These are phyloP conservation scores for Spathaspora boniae DNA, from an alignment of 805 yeast species.

Conservation along the genomic window DNA sequence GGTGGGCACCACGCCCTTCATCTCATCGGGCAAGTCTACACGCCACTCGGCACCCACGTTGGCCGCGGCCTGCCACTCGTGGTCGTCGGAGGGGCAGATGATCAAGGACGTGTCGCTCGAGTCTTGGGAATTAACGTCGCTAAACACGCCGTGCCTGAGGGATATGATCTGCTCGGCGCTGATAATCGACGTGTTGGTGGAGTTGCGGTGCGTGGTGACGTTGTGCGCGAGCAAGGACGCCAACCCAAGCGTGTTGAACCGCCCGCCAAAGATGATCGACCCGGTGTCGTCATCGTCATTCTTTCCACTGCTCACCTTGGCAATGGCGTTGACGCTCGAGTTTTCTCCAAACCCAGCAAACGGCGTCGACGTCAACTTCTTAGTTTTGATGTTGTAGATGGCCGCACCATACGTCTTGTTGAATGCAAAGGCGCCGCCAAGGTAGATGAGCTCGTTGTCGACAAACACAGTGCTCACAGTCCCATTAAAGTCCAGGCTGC, in stretches of 20 bases:
- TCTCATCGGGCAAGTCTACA: slow-evolving; percentile 51
- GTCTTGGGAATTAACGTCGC: slow-evolving; percentile 41
- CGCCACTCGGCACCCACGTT: slow-evolving; percentile 62
- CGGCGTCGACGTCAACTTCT: slow-evolving; percentile 46
- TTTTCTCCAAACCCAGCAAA: slow-evolving; percentile 74
- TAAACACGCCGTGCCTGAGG: slow-evolving; percentile 51
- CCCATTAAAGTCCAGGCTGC: slow-evolving; percentile 24
- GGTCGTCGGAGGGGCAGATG: slow-evolving; percentile 55
- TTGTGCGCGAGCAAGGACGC: slow-evolving; percentile 38
- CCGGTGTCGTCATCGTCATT: slow-evolving; percentile 25
- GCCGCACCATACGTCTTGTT: slow-evolving; percentile 57
- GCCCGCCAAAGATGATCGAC: slow-evolving; percentile 75
- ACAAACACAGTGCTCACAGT: slow-evolving; percentile 34
- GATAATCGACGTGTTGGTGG: slow-evolving; percentile 36
- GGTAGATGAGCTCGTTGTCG: slow-evolving; percentile 50
- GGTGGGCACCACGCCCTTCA: slow-evolving; percentile 55
- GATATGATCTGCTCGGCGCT: slow-evolving; percentile 63
- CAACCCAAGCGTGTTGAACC: slow-evolving; percentile 61
- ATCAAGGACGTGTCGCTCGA: slow-evolving; percentile 29
- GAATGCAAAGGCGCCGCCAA: slow-evolving; percentile 75
- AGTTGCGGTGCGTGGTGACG: slow-evolving; percentile 17
- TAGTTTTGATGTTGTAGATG: slow-evolving; percentile 51
- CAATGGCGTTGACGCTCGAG: slow-evolving; percentile 60
- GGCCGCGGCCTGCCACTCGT: slow-evolving; percentile 51
- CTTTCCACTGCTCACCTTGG: slow-evolving; percentile 34